Evolutionary conservation across 2,329 filamentous ascomycete species (phyloP).

Genomic region (Sporothrix variecibatus): DNA sequence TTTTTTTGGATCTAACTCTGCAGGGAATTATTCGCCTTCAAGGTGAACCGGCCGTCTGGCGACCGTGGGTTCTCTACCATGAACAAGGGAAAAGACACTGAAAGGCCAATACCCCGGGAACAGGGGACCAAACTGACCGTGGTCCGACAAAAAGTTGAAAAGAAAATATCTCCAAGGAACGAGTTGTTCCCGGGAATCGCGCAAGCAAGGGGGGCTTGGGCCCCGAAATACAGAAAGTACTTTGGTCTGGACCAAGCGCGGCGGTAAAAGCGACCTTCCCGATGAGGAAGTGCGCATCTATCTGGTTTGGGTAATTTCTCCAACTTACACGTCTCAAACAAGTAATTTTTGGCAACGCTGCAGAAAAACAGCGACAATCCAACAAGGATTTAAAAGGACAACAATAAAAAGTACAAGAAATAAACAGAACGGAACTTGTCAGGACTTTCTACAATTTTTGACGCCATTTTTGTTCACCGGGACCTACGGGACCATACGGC

Average conservation of each 20-base stretch:
- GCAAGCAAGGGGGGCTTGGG: neutral
- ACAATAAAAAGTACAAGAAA: neutral
- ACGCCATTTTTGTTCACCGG: too few relatives aligned
- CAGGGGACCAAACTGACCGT: neutral
- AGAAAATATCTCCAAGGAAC: neutral
- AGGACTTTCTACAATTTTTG: too few relatives aligned
- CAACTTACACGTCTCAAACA: constrained; percentile 28
- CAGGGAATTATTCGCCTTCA: neutral
- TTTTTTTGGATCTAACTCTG: neutral
- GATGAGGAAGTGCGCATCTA: constrained; percentile 13
- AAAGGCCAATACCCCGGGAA: neutral
- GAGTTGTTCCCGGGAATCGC: neutral
- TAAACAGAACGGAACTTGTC: neutral
- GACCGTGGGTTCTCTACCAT: neutral
- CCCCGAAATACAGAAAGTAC: neutral
- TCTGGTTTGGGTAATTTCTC: constrained; percentile 6
- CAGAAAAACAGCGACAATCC: neutral
- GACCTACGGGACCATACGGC: too few relatives aligned
- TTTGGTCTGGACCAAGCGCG: too few relatives aligned
- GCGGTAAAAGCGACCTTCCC: constrained; percentile 12
- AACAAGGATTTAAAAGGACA: neutral
- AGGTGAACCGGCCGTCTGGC: neutral
- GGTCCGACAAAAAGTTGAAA: too few relatives aligned
- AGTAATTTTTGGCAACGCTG: constrained; percentile 18
- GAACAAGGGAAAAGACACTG: neutral